phyloP scores from a whole-genome alignment of 768 basidiomycete species.

The Tricholoma sp. region DNA sequence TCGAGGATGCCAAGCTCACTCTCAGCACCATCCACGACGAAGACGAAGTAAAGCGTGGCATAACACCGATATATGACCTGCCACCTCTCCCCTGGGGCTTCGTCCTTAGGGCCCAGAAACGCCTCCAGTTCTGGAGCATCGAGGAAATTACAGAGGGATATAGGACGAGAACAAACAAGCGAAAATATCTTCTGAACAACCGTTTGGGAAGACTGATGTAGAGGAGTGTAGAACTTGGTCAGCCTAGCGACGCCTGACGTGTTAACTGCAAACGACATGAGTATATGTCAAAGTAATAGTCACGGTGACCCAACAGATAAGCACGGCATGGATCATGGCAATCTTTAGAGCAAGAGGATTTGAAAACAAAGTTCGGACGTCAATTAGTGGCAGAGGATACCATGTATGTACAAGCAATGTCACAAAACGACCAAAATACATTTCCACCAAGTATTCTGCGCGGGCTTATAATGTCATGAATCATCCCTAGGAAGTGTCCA shows the following conservation, averaged over 20 bases:
- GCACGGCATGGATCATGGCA: conserved; percentile 77
- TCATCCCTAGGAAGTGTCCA: conserved; percentile 74
- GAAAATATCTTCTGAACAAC: conserved; percentile 88
- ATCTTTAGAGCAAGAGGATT: not conserved
- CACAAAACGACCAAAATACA: too few relatives aligned
- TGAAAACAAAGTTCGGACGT: not conserved
- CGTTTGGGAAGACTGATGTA: conserved; percentile 60
- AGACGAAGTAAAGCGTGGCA: conserved; percentile 95
- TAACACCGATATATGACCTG: conserved; percentile 93
- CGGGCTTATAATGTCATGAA: not conserved
- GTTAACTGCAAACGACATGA: conserved; percentile 57
- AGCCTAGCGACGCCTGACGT: conserved; percentile 83
- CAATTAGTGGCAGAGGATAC: conserved; percentile 19
- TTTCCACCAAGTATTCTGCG: too few relatives aligned
- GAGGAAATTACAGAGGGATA: conserved; percentile 90
- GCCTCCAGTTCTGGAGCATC: conserved; percentile 86
- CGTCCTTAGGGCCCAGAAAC: conserved; percentile 54
- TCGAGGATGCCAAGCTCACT: conserved; percentile 96
- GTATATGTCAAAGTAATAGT: not conserved
- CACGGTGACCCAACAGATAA: conserved; percentile 60
- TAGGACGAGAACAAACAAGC: conserved; percentile 76
- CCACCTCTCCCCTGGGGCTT: conserved; percentile 55
- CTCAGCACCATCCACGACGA: conserved; percentile 94
- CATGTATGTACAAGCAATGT: not conserved
- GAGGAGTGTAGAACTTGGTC: conserved; percentile 85